Percentiles rank a stretch among this genome's conserved stretches.
phyloP scores from a whole-genome alignment of 1,284 basidiomycete genomes.

The Erythrobasidium hasegawianum region DNA sequence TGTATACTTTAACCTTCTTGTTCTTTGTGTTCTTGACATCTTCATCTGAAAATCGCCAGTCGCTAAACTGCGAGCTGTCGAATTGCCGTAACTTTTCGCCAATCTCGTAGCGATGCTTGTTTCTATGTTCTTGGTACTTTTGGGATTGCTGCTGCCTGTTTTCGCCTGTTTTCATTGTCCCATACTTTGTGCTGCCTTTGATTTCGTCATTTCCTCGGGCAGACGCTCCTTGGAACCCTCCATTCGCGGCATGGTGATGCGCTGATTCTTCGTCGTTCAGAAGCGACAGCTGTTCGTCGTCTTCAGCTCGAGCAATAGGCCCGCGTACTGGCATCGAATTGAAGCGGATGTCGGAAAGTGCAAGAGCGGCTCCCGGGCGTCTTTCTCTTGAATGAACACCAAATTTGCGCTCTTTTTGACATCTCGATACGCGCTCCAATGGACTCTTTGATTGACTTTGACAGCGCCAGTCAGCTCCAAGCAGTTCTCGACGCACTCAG shows the following conservation, averaged over 20 bases:
- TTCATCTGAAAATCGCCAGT: not conserved
- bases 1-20: slow-evolving; percentile 20
- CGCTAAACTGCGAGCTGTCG: not conserved
- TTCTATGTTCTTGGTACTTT: not conserved
- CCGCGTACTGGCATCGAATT: not conserved
- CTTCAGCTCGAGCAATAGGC: not conserved
- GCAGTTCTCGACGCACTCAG: too few relatives aligned
- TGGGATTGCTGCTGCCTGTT: not conserved
- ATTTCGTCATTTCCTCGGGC: not conserved
- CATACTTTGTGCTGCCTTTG: slow-evolving; percentile 4
- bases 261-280: not conserved
- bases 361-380: too few relatives aligned
- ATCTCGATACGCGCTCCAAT: too few relatives aligned
- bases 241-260: not conserved
- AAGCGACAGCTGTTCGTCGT: not conserved
- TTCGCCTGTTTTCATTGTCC: not conserved
- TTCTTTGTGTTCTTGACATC: slow-evolving; percentile 17
- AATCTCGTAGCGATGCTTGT: slow-evolving; percentile 15
- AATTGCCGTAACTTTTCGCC: slow-evolving; percentile 1
- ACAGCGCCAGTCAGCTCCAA: too few relatives aligned
- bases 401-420: too few relatives aligned
- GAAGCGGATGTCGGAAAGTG: not conserved
- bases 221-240: not conserved
- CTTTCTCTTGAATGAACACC: too few relatives aligned
- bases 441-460: too few relatives aligned